Conservation (phyloP, 179 eudicot genomes). For the Sideroxylon spinosum region DNA sequence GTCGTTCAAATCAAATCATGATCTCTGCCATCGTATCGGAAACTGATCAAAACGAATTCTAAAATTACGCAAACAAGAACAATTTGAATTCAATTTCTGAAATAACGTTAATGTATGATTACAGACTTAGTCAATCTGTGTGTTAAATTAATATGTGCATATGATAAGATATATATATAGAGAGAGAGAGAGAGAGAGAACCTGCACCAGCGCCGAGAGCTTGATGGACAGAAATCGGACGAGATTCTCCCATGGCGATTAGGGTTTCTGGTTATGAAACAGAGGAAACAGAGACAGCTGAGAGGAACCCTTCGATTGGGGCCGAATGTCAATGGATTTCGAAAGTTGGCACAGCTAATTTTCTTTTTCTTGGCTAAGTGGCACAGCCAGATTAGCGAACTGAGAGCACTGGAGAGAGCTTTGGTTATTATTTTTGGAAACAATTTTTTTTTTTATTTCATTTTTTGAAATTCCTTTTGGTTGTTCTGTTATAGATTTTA, state of each 20-base stretch:
- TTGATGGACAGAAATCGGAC: conserved; percentile 49
- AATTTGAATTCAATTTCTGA: neutral
- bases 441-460: too few species aligned
- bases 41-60: neutral
- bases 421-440: too few species aligned
- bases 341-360: too few species aligned
- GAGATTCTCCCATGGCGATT: conserved; percentile 47
- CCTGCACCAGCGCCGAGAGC: conserved; percentile 76
- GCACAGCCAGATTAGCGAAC: too few species aligned
- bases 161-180: neutral
- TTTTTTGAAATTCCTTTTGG: too few species aligned
- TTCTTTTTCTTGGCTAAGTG: too few species aligned
- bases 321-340: too few species aligned
- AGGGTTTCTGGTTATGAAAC: conserved; percentile 12
- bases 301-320: neutral
- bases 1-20: neutral
- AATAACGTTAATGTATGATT: neutral
- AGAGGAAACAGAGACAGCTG: neutral
- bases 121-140: neutral
- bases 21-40: neutral
- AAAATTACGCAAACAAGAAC: neutral
- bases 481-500: too few species aligned
- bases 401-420: neutral
- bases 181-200: conserved; percentile 17
- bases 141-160: neutral